Base-by-base conservation (phyloP, 345 rosid genomes). In the Noccaea caerulescens region DNA sequence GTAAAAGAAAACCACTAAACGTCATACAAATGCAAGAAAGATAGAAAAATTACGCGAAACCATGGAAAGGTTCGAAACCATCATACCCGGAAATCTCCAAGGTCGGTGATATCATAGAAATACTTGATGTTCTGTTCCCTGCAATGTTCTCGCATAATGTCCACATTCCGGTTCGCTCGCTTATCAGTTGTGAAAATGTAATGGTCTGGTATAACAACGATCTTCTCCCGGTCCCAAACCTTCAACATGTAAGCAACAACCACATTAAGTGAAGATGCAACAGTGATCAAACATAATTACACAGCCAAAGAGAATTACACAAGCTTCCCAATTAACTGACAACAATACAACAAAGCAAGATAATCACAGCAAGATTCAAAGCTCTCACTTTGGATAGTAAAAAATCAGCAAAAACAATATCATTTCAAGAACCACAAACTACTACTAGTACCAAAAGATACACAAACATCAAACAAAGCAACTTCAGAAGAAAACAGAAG, bases 221-320 rank as follows among this genome's bases (percentile, higher is more conserved):
- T 46, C 86, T 91, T 91, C 82, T 94, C 97, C 5, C 87, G 88
- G 71, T 94, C 98, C 99, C 99, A 94, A 66, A 94, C 99, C 99
- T 93, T 73, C 69, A 79, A 51, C 45, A 54, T 33, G 8, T 23
- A 55, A 69, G 43, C 16, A 72, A 32, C 46, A 54, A 73, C 69
- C 63, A 13, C 41, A 27, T 20, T 53, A 52, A 44, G 38, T 52
- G 3, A 37, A 0, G 10, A 0, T 0, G 1, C 10, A 30, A 50
- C 30, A 55, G 14, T 55, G 20, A 63, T n/a, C 55, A 43, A 49
- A 2, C 7, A 0, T 25, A 53, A 23, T 27, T 30, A 42, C 6
- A 10, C 13, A 42, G 10, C 41, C 41, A 37, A 13, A 4, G 43
- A 39, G 12, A 39, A 9, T 3, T 2, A 66, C 37, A 51, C 10